phyloP scores from a whole-genome alignment of 2,329 filamentous ascomycete species.

The Tolypocladium ophioglossoides region DNA sequence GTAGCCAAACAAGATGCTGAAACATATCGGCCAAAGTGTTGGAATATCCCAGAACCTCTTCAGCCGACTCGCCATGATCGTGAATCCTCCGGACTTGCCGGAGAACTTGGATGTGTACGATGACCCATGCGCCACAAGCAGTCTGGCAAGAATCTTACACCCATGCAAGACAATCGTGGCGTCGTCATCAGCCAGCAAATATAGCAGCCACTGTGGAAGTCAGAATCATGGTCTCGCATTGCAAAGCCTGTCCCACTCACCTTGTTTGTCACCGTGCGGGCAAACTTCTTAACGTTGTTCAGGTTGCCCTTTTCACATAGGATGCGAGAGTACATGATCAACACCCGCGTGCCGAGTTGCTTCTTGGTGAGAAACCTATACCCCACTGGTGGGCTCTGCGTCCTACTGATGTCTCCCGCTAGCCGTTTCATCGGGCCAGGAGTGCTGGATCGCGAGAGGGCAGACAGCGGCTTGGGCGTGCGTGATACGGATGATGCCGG shows the following conservation, averaged over 20 bases:
- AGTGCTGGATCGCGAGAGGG: constrained; percentile 28
- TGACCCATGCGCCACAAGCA: constrained; percentile 73
- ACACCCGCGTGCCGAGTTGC: constrained; percentile 62
- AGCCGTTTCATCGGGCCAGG: constrained; percentile 26
- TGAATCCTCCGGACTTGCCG: constrained; percentile 75
- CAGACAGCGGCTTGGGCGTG: constrained; percentile 36
- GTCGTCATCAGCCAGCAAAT: constrained; percentile 80
- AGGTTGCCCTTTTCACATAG: constrained; percentile 64
- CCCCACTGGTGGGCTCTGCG: constrained; percentile 16
- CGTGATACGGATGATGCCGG: constrained; percentile 36
- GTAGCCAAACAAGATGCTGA: constrained; percentile 77
- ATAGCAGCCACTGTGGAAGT: constrained; percentile 66
- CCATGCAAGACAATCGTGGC: constrained; percentile 72
- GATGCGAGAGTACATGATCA: constrained; percentile 67
- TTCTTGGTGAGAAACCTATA: constrained; percentile 45
- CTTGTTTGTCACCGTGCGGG: constrained; percentile 90
- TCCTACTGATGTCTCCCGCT: constrained; percentile 22
- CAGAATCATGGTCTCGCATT: constrained; percentile 1
- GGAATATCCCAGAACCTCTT: constrained; percentile 84
- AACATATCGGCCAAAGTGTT: constrained; percentile 75
- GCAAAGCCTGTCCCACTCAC: constrained; percentile 29
- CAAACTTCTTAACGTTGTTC: constrained; percentile 72
- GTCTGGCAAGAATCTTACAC: constrained; percentile 70
- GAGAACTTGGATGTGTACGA: constrained; percentile 79
- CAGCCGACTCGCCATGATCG: constrained; percentile 70